A percentile compares a stretch with the other conserved stretches of the same genome.
phyloP scores from a whole-genome alignment of 2,329 filamentous ascomycete genomes.

The Fusarium tuaranense region DNA sequence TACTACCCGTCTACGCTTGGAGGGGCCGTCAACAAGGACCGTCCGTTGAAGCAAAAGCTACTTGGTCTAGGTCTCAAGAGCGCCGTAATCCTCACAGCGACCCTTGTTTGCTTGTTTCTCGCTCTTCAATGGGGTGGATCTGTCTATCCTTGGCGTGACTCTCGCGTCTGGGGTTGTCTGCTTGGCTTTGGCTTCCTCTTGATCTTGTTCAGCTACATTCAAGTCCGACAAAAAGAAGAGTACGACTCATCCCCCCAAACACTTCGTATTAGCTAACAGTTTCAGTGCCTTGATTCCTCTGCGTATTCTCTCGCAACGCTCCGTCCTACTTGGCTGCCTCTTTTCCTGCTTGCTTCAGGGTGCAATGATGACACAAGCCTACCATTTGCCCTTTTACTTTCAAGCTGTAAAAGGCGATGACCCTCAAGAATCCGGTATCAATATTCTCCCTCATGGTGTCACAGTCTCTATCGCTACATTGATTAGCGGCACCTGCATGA shows the following conservation, averaged over 20 bases:
- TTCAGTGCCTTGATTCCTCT: conserved; percentile 31
- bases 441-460: conserved; percentile 34
- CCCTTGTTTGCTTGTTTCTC: conserved; percentile 30
- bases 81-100: conserved; percentile 19
- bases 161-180: conserved; percentile 38
- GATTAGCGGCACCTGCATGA: conserved; percentile 24
- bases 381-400: conserved; percentile 40
- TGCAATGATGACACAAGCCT: conserved; percentile 36
- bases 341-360: conserved; percentile 38
- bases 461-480: conserved; percentile 25
- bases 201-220: conserved; percentile 19
- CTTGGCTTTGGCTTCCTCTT: conserved; percentile 35
- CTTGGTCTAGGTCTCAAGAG: conserved; percentile 25
- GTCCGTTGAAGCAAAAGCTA: conserved; percentile 12
- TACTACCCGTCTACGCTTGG: conserved; percentile 30
- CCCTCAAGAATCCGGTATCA: conserved; percentile 29
- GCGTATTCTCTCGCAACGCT: conserved; percentile 26
- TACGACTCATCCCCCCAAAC: neutral
- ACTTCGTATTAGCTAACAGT: neutral
- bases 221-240: conserved; percentile 30
- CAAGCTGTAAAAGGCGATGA: conserved; percentile 36
- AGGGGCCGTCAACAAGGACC: neutral
- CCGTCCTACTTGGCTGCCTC: conserved; percentile 25
- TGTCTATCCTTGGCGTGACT: conserved; percentile 37
- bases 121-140: conserved; percentile 42